These are phyloP conservation scores for Tylopilus sp. DNA, from an alignment of 1,284 basidiomycete species.

Conservation along the genomic window DNA sequence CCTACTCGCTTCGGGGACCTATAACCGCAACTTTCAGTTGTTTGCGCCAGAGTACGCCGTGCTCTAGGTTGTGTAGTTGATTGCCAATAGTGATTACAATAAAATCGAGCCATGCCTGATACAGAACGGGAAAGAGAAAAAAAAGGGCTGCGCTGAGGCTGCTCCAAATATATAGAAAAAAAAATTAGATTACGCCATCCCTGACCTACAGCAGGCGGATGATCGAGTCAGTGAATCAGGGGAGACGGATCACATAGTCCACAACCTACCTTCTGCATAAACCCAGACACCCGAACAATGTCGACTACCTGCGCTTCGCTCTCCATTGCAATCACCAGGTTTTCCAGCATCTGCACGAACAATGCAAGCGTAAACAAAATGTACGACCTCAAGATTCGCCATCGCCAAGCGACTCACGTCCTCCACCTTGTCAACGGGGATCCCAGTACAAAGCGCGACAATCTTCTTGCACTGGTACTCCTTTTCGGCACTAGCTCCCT, in stretches of 20 bases:
- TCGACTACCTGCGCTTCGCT: slow-evolving; percentile 84
- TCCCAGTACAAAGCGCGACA: slow-evolving; percentile 85
- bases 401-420: slow-evolving; percentile 54
- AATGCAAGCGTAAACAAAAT: slow-evolving; percentile 22
- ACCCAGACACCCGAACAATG: slow-evolving; percentile 81
- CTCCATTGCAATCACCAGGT: slow-evolving; percentile 84
- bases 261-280: slow-evolving; percentile 73
- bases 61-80: slow-evolving; percentile 22
- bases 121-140: slow-evolving; percentile 13
- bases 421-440: slow-evolving; percentile 86
- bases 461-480: slow-evolving; percentile 90
- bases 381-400: slow-evolving; percentile 14
- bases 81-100: slow-evolving; percentile 20
- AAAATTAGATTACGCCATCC: slow-evolving; percentile 59
- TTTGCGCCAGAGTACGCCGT: slow-evolving; percentile 67
- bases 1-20: slow-evolving; percentile 86
- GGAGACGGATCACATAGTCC: slow-evolving; percentile 11
- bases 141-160: slow-evolving; percentile 7
- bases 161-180: slow-evolving; percentile 14
- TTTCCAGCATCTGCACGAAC: slow-evolving; percentile 73
- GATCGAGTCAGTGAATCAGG: slow-evolving; percentile 25
- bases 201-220: slow-evolving; percentile 46
- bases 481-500: slow-evolving; percentile 80
- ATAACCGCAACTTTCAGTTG: slow-evolving; percentile 91
- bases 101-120: slow-evolving; percentile 9